A percentile compares a stretch with the other conserved stretches of the same genome.
Conservation (phyloP, 306 rosid species). For the Rosa lucieae region DNA sequence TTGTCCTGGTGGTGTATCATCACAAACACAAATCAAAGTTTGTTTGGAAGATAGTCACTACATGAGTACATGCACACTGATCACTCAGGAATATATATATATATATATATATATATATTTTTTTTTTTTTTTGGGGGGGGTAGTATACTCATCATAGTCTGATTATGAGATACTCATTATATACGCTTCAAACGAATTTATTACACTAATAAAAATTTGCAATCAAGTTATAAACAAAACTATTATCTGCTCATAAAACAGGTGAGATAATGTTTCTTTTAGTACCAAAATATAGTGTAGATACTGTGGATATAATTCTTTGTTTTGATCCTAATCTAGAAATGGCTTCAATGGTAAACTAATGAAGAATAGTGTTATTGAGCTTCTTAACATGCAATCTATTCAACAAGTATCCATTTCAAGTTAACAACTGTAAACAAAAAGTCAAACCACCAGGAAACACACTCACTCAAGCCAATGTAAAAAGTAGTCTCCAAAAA, state of each 20-base stretch:
- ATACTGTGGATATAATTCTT: not conserved
- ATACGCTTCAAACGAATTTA: not conserved
- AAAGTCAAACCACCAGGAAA: not conserved
- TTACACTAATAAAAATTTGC: not conserved
- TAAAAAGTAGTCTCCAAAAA: not conserved
- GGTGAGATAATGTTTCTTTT: slow-evolving; percentile 1
- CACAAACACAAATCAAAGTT: no score
- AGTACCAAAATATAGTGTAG: not conserved
- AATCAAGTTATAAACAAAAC: not conserved
- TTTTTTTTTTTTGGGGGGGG: no score
- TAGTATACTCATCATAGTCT: no score
- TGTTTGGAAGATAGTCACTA: no score
- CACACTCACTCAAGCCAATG: not conserved
- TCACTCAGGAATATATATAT: no score
- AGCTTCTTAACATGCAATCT: not conserved
- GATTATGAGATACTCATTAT: not conserved
- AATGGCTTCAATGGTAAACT: not conserved
- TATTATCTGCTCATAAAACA: slow-evolving; percentile 4
- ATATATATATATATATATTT: no score
- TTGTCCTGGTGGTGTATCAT: no score
- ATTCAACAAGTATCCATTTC: slow-evolving; percentile 2
- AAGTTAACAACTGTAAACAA: not conserved
- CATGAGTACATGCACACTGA: no score
- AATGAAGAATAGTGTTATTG: not conserved
- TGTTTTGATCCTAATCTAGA: slow-evolving; percentile 3